Percentiles rank a stretch among this genome's conserved stretches.
Evolutionary conservation across 305 asterid species (phyloP).

Genomic region (Stenogyne calaminthoides): DNA sequence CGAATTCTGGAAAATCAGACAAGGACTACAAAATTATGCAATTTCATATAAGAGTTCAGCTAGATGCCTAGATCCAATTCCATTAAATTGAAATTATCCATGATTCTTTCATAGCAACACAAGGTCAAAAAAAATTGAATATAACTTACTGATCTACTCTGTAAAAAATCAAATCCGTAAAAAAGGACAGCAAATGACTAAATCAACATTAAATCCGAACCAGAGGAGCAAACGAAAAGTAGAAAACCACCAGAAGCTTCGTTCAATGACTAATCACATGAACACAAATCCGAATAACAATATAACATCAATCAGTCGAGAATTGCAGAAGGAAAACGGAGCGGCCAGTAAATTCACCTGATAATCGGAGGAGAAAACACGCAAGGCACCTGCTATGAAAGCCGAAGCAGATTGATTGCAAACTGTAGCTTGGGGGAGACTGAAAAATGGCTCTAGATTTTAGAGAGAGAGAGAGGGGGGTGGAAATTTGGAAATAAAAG

Average conservation of each 20-base stretch:
- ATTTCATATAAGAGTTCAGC: background rate
- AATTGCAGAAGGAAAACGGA: background rate
- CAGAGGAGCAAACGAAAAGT: slow-evolving; percentile 11
- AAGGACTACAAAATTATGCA: background rate
- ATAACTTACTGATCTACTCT: background rate
- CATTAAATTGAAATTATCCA: background rate
- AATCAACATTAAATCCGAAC: background rate
- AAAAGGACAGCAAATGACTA: background rate
- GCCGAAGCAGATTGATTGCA: background rate
- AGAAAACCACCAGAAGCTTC: background rate
- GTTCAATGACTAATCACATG: background rate
- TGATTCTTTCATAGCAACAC: background rate
- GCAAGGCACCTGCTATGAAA: background rate
- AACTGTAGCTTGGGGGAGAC: background rate
- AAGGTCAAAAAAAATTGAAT: background rate
- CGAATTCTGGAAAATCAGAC: background rate
- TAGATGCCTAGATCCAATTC: slow-evolving; percentile 18
- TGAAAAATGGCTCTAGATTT: slow-evolving; percentile 7
- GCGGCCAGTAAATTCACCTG: slow-evolving; percentile 16
- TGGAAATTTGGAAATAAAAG: background rate
- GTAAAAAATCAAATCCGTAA: slow-evolving; percentile 4
- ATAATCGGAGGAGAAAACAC: slow-evolving; percentile 1
- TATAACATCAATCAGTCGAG: background rate
- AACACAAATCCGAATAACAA: too few relatives aligned
- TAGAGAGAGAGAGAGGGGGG: background rate